Evolutionary conservation across 2,329 filamentous ascomycete genomes (phyloP).

Genomic region (Diaporthe amygdali): DNA sequence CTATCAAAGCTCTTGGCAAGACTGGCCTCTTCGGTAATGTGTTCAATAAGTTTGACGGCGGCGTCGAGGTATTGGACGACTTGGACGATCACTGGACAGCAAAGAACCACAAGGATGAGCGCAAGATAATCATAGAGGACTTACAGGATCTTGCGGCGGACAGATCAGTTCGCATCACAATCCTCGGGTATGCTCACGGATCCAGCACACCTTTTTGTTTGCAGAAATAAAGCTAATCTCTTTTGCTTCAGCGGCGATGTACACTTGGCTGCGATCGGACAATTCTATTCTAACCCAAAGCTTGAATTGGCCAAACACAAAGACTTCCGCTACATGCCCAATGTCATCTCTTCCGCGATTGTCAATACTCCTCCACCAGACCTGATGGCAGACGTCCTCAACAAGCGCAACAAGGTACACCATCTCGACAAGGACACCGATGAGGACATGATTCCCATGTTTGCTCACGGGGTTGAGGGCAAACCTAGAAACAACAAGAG

Average conservation of each 20-base stretch:
- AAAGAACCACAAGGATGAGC: constrained; percentile 90
- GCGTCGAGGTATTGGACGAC: constrained; percentile 89
- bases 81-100: constrained; percentile 98
- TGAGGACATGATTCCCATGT: constrained; percentile 95
- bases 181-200: constrained; percentile 65
- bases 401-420: constrained; percentile 86
- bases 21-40: constrained; percentile 80
- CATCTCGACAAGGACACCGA: constrained; percentile 80
- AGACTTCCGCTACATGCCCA: constrained; percentile 96
- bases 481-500: constrained; percentile 90
- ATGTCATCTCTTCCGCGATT: constrained; percentile 92
- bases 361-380: constrained; percentile 90
- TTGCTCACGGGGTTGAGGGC: constrained; percentile 86
- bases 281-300: constrained; percentile 93
- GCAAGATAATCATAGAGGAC: constrained; percentile 85
- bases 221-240: neutral
- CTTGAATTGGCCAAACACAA: constrained; percentile 80
- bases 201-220: neutral
- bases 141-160: constrained; percentile 92
- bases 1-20: constrained; percentile 86
- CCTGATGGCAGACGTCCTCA: constrained; percentile 87
- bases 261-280: constrained; percentile 88
- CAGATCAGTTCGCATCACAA: constrained; percentile 89
- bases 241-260: constrained; percentile 75
- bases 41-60: constrained; percentile 88